These are phyloP conservation scores for Rhazya stricta DNA, from an alignment of 257 asterid species.

Conservation along the genomic window DNA sequence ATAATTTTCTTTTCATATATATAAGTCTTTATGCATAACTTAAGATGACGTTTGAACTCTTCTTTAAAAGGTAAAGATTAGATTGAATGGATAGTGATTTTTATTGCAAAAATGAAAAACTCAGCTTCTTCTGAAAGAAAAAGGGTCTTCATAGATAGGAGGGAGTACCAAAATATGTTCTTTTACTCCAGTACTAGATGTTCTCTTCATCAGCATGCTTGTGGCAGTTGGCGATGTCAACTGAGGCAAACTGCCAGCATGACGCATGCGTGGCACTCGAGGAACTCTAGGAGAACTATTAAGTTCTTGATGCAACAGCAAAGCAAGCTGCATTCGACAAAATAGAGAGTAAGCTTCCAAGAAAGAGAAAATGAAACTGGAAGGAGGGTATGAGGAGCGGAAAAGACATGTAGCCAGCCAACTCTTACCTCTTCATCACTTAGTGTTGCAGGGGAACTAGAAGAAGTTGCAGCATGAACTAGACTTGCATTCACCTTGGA, in stretches of 20 bases:
- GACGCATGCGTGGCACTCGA: conserved; percentile 92
- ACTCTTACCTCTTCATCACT: conserved; percentile 91
- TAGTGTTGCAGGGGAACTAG: conserved; percentile 61
- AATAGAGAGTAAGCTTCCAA: conserved; percentile 11
- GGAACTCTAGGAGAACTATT: conserved; percentile 99
- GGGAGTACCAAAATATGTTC: conserved; percentile 55
- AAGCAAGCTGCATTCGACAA: conserved; percentile 65
- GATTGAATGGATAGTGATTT: neutral
- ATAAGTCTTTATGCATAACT: neutral
- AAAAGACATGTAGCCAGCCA: neutral
- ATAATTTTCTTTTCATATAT: neutral
- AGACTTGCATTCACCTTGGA: conserved; percentile 53
- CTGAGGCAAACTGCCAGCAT: conserved; percentile 93
- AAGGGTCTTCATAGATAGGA: neutral
- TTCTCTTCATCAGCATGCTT: conserved; percentile 64
- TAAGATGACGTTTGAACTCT: neutral
- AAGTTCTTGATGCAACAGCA: conserved; percentile 92
- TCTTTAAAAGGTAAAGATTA: neutral
- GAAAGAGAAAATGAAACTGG: conserved; percentile 2
- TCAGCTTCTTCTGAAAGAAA: neutral
- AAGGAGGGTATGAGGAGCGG: neutral
- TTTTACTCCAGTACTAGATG: conserved; percentile 69
- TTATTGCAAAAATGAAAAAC: neutral
- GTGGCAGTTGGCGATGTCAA: conserved; percentile 61
- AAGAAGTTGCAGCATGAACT: conserved; percentile 46